phyloP scores from a whole-genome alignment of 805 yeast species.

The Kodamaea kakaduensis region DNA sequence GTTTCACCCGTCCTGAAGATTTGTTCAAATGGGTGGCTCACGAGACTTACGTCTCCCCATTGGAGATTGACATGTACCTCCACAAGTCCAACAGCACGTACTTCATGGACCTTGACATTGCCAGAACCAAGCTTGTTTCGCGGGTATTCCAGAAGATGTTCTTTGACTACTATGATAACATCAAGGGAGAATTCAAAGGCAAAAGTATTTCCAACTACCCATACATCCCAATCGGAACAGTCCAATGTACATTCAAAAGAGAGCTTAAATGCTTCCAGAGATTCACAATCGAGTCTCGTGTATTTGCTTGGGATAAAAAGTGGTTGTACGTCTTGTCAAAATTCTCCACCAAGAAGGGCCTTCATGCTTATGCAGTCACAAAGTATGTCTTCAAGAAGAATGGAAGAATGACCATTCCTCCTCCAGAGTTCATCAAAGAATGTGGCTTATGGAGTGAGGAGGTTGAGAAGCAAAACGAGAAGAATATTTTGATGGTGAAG shows the following conservation, averaged over 20 bases:
- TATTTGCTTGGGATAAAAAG: constrained; percentile 82
- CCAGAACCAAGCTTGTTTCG: constrained; percentile 62
- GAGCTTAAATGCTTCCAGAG: constrained; percentile 67
- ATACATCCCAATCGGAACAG: constrained; percentile 74
- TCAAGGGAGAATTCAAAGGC: constrained; percentile 28
- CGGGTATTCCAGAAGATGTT: constrained; percentile 56
- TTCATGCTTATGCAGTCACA: constrained; percentile 62
- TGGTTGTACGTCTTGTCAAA: constrained; percentile 74
- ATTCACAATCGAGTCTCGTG: constrained; percentile 53
- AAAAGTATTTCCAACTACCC: constrained; percentile 39
- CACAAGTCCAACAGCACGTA: constrained; percentile 90
- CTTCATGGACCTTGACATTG: constrained; percentile 74
- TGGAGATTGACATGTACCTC: constrained; percentile 81
- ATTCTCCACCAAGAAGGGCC: constrained; percentile 43
- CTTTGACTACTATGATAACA: constrained; percentile 39
- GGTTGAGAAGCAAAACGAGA: constrained; percentile 38
- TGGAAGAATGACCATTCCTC: constrained; percentile 71
- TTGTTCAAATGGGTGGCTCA: constrained; percentile 44
- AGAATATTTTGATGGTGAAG: constrained; percentile 37
- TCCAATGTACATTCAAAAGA: constrained; percentile 60
- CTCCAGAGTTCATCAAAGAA: constrained; percentile 52
- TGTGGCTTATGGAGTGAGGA: constrained; percentile 56
- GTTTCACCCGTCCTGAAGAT: constrained; percentile 21
- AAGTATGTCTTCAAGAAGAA: constrained; percentile 74
- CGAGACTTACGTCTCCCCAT: constrained; percentile 59